Evolutionary conservation across 768 basidiomycete genomes (phyloP).

Genomic region (Tremella yokohamensis): DNA sequence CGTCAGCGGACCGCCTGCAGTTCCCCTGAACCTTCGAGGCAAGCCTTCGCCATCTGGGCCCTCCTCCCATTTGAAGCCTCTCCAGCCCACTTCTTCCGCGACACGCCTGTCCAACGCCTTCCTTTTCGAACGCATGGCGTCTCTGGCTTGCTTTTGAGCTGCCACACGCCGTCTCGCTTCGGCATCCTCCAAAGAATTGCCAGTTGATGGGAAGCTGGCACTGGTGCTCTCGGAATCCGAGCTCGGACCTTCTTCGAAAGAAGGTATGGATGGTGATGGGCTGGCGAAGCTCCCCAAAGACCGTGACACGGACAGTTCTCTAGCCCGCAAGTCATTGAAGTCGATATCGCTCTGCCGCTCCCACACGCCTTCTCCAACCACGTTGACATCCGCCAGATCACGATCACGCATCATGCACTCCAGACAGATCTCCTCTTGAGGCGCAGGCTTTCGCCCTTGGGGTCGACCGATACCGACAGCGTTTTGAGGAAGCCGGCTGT

Average conservation of each 20-base stretch:
- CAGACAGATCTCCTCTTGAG: conserved; percentile 70
- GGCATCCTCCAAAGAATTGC: conserved; percentile 23
- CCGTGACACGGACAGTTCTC: conserved; percentile 27
- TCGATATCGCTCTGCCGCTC: conserved; percentile 79
- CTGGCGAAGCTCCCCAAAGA: conserved; percentile 15
- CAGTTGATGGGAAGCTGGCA: conserved; percentile 25
- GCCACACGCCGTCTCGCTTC: conserved; percentile 27
- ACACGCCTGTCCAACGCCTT: conserved; percentile 30
- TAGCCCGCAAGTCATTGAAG: conserved; percentile 66
- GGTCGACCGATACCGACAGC: conserved; percentile 20
- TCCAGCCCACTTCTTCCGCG: conserved; percentile 38
- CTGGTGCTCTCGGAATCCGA: conserved; percentile 23
- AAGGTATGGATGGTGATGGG: conserved; percentile 12
- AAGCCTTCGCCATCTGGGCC: conserved; percentile 37
- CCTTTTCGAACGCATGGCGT: conserved; percentile 12
- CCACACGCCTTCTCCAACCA: conserved; percentile 81
- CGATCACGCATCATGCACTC: conserved; percentile 99
- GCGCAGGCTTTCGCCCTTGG: conserved; percentile 18
- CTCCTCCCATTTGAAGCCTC: conserved; percentile 49
- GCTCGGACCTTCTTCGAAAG: conserved; percentile 15
- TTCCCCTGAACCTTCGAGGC: conserved; percentile 39
- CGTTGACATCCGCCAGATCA: conserved; percentile 94
- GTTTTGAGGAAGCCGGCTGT: conserved; percentile 6
- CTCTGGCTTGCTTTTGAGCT: conserved; percentile 14
- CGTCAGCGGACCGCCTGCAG: conserved; percentile 43